These are phyloP conservation scores for Teratosphaeriaceae sp. DNA, from an alignment of 2,329 filamentous ascomycete species.

Conservation along the genomic window DNA sequence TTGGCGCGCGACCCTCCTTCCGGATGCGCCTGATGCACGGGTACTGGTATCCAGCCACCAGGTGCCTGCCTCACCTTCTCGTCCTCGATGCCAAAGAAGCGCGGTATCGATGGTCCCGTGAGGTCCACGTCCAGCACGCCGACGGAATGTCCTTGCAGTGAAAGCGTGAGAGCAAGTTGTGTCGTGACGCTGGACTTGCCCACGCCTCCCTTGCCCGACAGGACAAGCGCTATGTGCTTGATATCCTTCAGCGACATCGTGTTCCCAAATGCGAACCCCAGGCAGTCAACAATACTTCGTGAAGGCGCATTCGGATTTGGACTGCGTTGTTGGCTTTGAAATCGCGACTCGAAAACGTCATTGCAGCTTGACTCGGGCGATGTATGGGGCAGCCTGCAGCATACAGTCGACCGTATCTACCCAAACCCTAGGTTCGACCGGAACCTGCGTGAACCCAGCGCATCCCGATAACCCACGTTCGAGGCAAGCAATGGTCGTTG, in stretches of 20 bases:
- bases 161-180: conserved; percentile 84
- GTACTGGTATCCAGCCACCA: conserved; percentile 85
- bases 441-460: no score
- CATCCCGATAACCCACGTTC: no score
- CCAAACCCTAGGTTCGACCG: no score
- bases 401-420: no score
- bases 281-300: no score
- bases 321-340: not conserved
- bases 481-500: no score
- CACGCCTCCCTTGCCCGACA: conserved; percentile 96
- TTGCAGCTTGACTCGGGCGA: no score
- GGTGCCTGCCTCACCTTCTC: conserved; percentile 87
- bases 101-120: conserved; percentile 92
- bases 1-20: conserved; percentile 9
- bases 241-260: conserved; percentile 62
- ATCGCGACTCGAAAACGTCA: no score
- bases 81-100: conserved; percentile 83
- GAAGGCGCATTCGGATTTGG: not conserved
- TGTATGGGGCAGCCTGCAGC: no score
- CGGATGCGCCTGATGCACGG: conserved; percentile 64
- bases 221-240: conserved; percentile 72
- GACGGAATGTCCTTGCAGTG: conserved; percentile 77
- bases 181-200: conserved; percentile 98
- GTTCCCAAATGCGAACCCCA: not conserved
- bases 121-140: conserved; percentile 95